Evolutionary conservation across 2,329 filamentous ascomycete species (phyloP).

Genomic region (Plenodomus biglobosus): DNA sequence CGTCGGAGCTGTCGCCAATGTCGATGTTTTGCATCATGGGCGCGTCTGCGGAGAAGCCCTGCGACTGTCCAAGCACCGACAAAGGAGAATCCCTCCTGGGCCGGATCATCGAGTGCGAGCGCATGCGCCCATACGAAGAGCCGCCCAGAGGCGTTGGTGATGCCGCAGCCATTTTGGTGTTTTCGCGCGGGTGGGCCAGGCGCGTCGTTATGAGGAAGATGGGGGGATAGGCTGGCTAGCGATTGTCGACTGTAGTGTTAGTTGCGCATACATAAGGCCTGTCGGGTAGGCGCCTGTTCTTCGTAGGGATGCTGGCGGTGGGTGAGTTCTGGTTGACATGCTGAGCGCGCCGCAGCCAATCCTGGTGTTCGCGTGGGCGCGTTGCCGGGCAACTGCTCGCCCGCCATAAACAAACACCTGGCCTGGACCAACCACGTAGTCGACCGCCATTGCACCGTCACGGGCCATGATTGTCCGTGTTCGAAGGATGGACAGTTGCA

Average conservation of each 20-base stretch:
- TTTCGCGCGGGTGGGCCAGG: slow-evolving; percentile 16
- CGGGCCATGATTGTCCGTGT: neutral
- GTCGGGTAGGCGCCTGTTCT: slow-evolving; percentile 33
- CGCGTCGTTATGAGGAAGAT: slow-evolving; percentile 25
- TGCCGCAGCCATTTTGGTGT: slow-evolving; percentile 40
- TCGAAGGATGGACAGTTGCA: too few relatives aligned
- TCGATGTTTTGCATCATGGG: slow-evolving; percentile 53
- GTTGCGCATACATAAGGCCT: slow-evolving; percentile 45
- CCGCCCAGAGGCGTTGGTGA: slow-evolving; percentile 45
- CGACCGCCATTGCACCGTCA: neutral
- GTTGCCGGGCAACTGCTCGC: slow-evolving; percentile 29
- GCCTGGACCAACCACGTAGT: neutral
- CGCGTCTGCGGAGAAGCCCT: slow-evolving; percentile 50
- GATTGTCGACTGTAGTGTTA: slow-evolving; percentile 44
- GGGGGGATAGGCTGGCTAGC: slow-evolving; percentile 34
- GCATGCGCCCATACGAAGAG: slow-evolving; percentile 43
- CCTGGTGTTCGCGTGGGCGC: slow-evolving; percentile 24
- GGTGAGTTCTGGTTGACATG: slow-evolving; percentile 22
- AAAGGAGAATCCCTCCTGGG: slow-evolving; percentile 51
- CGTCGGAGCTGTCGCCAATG: slow-evolving; percentile 86
- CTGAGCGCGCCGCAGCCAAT: slow-evolving; percentile 25
- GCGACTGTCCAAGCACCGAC: slow-evolving; percentile 47
- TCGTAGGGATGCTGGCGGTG: slow-evolving; percentile 40
- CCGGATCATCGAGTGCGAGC: slow-evolving; percentile 39
- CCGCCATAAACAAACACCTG: slow-evolving; percentile 14